A percentile compares a stretch with the other conserved stretches of the same genome.
Evolutionary conservation across 164 flowering plant genomes (phyloP).

Genomic region (Santalum album): DNA sequence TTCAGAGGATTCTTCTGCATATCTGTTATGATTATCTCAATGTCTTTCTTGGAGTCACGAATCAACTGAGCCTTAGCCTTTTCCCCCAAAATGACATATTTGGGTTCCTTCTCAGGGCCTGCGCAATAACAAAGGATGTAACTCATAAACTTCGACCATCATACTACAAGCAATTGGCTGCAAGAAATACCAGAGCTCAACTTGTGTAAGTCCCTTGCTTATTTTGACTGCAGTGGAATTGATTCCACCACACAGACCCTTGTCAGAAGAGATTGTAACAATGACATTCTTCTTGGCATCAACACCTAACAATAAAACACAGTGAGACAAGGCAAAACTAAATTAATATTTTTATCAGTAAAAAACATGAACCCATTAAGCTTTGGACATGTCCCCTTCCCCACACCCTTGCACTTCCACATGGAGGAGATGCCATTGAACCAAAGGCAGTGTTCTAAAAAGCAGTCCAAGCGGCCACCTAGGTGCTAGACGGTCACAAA

Average conservation of each 20-base stretch:
- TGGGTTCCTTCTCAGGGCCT: slow-evolving; percentile 85
- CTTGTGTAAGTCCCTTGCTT: slow-evolving; percentile 68
- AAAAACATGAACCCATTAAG: too few relatives aligned
- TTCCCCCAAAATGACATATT: slow-evolving; percentile 81
- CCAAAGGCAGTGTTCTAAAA: too few relatives aligned
- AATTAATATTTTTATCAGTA: too few relatives aligned
- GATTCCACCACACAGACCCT: slow-evolving; percentile 98
- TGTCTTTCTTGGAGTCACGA: slow-evolving; percentile 83
- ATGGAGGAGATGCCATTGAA: too few relatives aligned
- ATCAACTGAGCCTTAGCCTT: slow-evolving; percentile 84
- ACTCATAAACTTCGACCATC: slow-evolving; percentile 5
- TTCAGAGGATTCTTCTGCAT: slow-evolving; percentile 87
- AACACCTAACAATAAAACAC: slow-evolving; percentile 37
- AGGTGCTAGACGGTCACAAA: too few relatives aligned
- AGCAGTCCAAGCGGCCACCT: too few relatives aligned
- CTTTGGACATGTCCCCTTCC: too few relatives aligned
- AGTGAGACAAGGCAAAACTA: neutral
- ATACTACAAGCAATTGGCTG: slow-evolving; percentile 2
- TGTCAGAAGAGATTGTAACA: slow-evolving; percentile 82
- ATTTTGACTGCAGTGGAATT: slow-evolving; percentile 84
- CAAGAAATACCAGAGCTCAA: slow-evolving; percentile 51
- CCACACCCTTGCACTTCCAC: too few relatives aligned
- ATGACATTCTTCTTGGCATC: slow-evolving; percentile 88
- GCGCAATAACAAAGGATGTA: slow-evolving; percentile 1
- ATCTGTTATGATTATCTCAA: slow-evolving; percentile 57